These are phyloP conservation scores for Paramecium caudatum DNA, from an alignment of 73 alveolate genomes.

Conservation along the genomic window DNA sequence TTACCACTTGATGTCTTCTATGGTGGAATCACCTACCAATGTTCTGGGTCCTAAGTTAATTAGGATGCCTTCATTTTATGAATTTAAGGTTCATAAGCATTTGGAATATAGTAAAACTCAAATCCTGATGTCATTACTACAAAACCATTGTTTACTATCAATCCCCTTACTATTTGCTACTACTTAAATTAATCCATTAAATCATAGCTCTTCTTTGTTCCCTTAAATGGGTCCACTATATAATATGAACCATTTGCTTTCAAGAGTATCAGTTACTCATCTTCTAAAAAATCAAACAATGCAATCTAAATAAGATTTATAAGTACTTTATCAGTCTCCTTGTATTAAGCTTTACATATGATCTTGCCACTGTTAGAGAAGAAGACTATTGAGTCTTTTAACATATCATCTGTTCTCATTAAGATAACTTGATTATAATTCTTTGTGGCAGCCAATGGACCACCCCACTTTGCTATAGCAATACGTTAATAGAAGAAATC, in stretches of 20 bases:
- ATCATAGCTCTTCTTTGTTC: slow-evolving; percentile 22
- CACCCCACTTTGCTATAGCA: slow-evolving; percentile 75
- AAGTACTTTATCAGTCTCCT: slow-evolving; percentile 54
- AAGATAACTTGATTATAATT: slow-evolving; percentile 43
- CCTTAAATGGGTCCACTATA: slow-evolving; percentile 72
- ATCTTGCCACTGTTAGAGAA: slow-evolving; percentile 66
- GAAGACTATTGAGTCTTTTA: slow-evolving; percentile 63
- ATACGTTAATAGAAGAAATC: background rate
- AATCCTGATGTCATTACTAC: slow-evolving; percentile 45
- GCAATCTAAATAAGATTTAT: slow-evolving; percentile 22
- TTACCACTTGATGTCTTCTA: slow-evolving; percentile 45
- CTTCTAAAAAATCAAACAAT: slow-evolving; percentile 70
- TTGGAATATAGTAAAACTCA: slow-evolving; percentile 61
- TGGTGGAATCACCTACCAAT: slow-evolving; percentile 71
- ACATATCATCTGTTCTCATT: slow-evolving; percentile 12
- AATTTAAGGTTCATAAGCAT: slow-evolving; percentile 63
- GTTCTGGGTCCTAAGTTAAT: slow-evolving; percentile 64
- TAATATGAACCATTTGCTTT: slow-evolving; percentile 56
- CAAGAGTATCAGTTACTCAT: slow-evolving; percentile 56
- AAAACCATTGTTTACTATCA: slow-evolving; percentile 71
- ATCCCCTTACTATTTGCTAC: background rate
- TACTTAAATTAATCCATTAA: background rate
- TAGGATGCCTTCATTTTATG: slow-evolving; percentile 53
- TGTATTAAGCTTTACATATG: slow-evolving; percentile 19
- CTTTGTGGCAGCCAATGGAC: slow-evolving; percentile 74